Base-by-base conservation (phyloP, 768 basidiomycete species). In the Pleurotus sapidus region DNA sequence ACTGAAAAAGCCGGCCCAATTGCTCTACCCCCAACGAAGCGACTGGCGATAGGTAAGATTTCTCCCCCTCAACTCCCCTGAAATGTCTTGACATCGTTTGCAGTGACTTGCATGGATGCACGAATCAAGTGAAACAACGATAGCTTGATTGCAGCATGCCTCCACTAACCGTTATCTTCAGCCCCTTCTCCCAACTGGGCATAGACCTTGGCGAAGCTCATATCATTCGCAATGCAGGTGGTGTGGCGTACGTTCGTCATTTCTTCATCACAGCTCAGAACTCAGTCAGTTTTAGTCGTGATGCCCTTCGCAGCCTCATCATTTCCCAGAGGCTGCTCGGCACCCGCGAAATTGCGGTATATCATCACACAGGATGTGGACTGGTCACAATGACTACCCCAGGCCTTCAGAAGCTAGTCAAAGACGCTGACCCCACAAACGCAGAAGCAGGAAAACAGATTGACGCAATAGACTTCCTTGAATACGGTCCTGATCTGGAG, bases 101-200 rank as follows among this genome's bases (percentile, higher is more conserved):
- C 34, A 84, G 82, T 86, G 25, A 86, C 85, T 17, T 88, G 86
- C 72, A 91, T 89, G 87, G 88, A 89, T 67, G 85, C 86, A 49
- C 83, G 88, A 53, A 74, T 89, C 61, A 82, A 88, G 84, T 87
- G 65, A 65, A 74, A 57, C 23, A 8, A 17, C 25, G 15, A 3
- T 23, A 54, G 40, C 4, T 58, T 55, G 27, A 27, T 6, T 6
- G n/a, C n/a, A 46, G 34, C 46, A 40, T 24, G 37, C 25, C 25
- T 57, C 14, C 37, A 25, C 47, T 49, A 48, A 54, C 51, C 12
- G 46, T 7, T 15, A 54, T 47, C 24, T 58, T 8, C 63, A 86
- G 84, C 63, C 82, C 83, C 25, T 80, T 79, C 38, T 72, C 78
- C 9, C 79, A 84, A 47, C 76, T 88, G 17, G 86, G 85, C 14